Base-by-base conservation (phyloP, 345 rosid genomes). In the Aegle marmelos region DNA sequence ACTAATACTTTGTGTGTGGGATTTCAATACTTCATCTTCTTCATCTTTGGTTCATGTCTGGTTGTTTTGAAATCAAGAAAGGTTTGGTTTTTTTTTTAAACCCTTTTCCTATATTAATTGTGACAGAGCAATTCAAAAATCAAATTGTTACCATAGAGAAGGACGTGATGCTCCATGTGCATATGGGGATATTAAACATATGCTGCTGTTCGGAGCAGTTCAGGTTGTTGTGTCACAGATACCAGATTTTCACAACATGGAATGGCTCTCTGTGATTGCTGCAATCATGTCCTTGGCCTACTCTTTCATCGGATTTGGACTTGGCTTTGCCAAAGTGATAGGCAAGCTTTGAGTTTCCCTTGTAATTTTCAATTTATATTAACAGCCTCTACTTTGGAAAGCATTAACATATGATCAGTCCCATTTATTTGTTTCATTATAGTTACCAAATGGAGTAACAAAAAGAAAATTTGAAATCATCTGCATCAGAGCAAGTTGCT, bases 61-160 rank as follows among this genome's bases (percentile, higher is more conserved):
- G 61, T 64, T 75, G 14, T 22, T 65, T 63, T 62, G 17, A 28
- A 28, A 74, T 74, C 30, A 30, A 62, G 17, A 21, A 13, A 41
- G 48, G 56, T 63, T 17, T 66, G 4, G 28, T 27, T 50, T 21
- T 19, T 6, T 22, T 19, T 10, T 13, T 2, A 1, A 31, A 9
- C 68, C 22, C 28, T 27, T 45, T 56, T 57, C 31, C 8, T 25
- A 59, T 31, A 22, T 48, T 63, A 70, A 37, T 22, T 14, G 62
- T 31, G 54, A 59, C 88, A 88, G 91, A 58, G 91, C 91, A 4
- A 83, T 88, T 79, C 82, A 54, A 33, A 79, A 73, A 78, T 85
- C 89, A 58, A 83, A 86, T n/a, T 88, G 92, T 72, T 87, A 89
- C 78, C 90, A 86, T 79, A 82, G 36, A 73, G 83, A 86, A 82